phyloP scores from a whole-genome alignment of 1,284 basidiomycete species.

The Microbotryum violaceum region DNA sequence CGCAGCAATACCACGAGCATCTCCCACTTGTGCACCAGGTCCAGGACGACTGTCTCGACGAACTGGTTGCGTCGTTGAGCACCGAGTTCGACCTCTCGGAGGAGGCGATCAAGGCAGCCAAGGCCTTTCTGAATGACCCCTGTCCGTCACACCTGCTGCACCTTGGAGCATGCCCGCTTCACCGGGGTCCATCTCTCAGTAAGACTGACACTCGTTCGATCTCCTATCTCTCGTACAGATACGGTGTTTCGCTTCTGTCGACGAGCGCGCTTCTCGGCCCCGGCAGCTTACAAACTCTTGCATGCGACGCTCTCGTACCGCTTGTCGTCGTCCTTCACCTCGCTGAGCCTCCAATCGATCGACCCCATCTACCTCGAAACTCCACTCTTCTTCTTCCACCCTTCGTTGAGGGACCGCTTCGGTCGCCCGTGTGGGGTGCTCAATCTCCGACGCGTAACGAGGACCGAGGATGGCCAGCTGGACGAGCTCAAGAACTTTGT shows the following conservation, averaged over 20 bases:
- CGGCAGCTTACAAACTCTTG: conserved; percentile 20
- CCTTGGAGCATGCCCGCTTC: not conserved
- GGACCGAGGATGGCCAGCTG: conserved; percentile 30
- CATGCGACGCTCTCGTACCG: conserved; percentile 26
- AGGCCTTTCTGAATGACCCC: conserved; percentile 13
- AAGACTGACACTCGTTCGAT: not conserved
- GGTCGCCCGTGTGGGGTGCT: conserved; percentile 34
- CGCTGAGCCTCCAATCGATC: conserved; percentile 11
- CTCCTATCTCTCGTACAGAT: conserved; percentile 8
- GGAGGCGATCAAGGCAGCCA: conserved; percentile 2
- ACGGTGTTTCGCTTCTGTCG: conserved; percentile 32
- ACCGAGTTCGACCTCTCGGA: conserved; percentile 23
- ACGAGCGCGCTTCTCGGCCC: conserved; percentile 23
- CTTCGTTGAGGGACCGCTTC: conserved; percentile 30
- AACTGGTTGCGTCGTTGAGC: conserved; percentile 17
- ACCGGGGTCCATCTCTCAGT: not conserved
- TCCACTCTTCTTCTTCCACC: conserved; percentile 35
- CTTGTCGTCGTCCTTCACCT: conserved; percentile 5
- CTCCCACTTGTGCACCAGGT: conserved; percentile 16
- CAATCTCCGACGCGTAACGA: conserved; percentile 30
- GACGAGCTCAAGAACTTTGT: conserved; percentile 33
- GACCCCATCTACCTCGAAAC: conserved; percentile 24
- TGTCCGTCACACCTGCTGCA: not conserved
- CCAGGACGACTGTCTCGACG: conserved; percentile 18
- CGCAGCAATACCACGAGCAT: conserved; percentile 25